These are phyloP conservation scores for Furcasterigmium sp. DNA, from an alignment of 2,329 filamentous ascomycete genomes.

Conservation along the genomic window DNA sequence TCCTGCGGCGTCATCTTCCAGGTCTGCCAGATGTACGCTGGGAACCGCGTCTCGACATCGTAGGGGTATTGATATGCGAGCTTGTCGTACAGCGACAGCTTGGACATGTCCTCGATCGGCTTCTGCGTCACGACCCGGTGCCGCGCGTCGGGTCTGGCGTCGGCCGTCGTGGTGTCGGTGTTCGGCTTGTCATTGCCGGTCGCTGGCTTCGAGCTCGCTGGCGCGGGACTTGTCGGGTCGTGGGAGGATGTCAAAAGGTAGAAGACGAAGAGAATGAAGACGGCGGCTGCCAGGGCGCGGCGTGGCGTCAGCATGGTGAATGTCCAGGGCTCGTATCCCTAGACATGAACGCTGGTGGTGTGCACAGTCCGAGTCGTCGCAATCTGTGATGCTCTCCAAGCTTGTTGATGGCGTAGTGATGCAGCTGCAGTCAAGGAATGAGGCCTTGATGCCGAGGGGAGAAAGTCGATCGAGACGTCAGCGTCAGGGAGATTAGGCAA, in stretches of 20 bases:
- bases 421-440: too few relatives aligned
- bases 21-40: slow-evolving; percentile 98
- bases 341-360: too few relatives aligned
- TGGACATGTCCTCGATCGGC: slow-evolving; percentile 63
- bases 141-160: slow-evolving; percentile 2
- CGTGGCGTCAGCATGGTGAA: slow-evolving; percentile 70
- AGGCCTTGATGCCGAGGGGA: too few relatives aligned
- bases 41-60: slow-evolving; percentile 82
- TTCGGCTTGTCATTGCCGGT: slow-evolving; percentile 6
- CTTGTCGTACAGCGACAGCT: slow-evolving; percentile 70
- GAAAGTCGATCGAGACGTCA: too few relatives aligned
- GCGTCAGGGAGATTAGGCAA: too few relatives aligned
- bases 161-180: slow-evolving; percentile 3
- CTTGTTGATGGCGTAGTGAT: too few relatives aligned
- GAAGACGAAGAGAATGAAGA: slow-evolving; percentile 63
- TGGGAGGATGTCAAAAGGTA: slow-evolving; percentile 64
- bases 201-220: slow-evolving; percentile 15
- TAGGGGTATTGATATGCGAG: slow-evolving; percentile 93
- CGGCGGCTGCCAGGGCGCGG: slow-evolving; percentile 67
- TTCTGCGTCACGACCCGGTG: slow-evolving; percentile 47
- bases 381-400: too few relatives aligned
- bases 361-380: too few relatives aligned
- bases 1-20: slow-evolving; percentile 86
- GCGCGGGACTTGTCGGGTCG: slow-evolving; percentile 12
- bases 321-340: background rate